phyloP scores from a whole-genome alignment of 78 protist genomes.

The Anaeramoeba flamelloides region DNA sequence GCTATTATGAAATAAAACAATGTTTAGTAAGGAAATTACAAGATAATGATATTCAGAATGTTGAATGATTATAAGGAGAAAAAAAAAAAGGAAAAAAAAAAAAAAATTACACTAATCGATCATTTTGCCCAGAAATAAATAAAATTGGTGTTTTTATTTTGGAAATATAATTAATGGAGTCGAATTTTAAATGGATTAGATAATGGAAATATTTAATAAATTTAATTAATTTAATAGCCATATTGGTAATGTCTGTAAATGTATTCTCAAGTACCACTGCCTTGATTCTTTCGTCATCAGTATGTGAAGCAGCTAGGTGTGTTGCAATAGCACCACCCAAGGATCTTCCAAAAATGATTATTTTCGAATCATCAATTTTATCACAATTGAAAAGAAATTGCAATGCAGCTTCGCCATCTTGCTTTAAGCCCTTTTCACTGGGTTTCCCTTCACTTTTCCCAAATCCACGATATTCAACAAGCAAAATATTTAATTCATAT shows the following conservation, averaged over 20 bases:
- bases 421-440: neutral
- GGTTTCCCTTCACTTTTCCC: neutral
- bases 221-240: no score
- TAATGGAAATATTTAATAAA: no score
- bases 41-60: no score
- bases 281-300: neutral
- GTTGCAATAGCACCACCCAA: constrained; percentile 17
- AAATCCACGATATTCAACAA: neutral
- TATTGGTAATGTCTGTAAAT: neutral
- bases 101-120: no score
- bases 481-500: neutral
- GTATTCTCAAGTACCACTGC: constrained; percentile 2
- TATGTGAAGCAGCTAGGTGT: neutral
- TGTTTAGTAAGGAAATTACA: no score
- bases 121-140: no score
- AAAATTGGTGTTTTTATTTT: no score
- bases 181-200: no score
- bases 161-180: no score
- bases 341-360: constrained; percentile 11
- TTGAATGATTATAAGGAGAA: no score
- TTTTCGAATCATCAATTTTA: neutral
- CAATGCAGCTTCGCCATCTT: neutral
- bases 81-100: no score
- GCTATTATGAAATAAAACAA: no score
- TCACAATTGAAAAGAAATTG: neutral